A percentile compares a stretch with the other conserved stretches of the same genome.
These are phyloP conservation scores for Colletotrichum caudatum DNA, from an alignment of 2,329 filamentous ascomycete species.

Conservation along the genomic window DNA sequence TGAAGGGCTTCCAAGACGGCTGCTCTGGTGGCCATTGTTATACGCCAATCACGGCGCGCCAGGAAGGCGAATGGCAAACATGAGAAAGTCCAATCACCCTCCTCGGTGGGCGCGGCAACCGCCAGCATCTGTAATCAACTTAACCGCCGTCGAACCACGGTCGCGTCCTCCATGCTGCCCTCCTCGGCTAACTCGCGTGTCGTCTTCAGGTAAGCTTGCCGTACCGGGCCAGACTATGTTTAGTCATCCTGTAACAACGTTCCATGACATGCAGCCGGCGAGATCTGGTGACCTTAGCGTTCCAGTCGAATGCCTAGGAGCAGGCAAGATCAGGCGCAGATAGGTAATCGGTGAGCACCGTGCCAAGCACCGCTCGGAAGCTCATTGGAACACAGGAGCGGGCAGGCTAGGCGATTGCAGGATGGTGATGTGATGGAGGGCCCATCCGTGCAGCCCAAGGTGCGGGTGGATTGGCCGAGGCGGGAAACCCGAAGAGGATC, in stretches of 20 bases:
- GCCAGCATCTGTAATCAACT: not conserved
- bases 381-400: constrained; percentile 15
- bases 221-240: constrained; percentile 1
- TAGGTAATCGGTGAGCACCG: constrained; percentile 19
- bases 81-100: not conserved
- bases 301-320: constrained; percentile 19
- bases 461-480: constrained; percentile 36
- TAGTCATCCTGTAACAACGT: not conserved
- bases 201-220: constrained; percentile 3
- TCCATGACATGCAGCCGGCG: constrained; percentile 25
- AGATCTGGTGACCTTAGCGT: constrained; percentile 36
- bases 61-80: not conserved
- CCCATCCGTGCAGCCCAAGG: constrained; percentile 16
- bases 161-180: not conserved
- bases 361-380: constrained; percentile 30
- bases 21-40: not conserved
- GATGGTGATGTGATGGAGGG: constrained; percentile 24
- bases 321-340: constrained; percentile 39
- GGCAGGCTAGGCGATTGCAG: constrained; percentile 22
- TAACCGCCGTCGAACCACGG: not conserved
- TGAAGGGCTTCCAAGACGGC: not conserved
- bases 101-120: not conserved
- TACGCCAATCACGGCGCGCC: not conserved
- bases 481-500: constrained; percentile 39
- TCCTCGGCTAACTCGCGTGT: constrained; percentile 1